Evolutionary conservation across 2,329 filamentous ascomycete genomes (phyloP).

Genomic region (Colletotrichum tofieldiae): DNA sequence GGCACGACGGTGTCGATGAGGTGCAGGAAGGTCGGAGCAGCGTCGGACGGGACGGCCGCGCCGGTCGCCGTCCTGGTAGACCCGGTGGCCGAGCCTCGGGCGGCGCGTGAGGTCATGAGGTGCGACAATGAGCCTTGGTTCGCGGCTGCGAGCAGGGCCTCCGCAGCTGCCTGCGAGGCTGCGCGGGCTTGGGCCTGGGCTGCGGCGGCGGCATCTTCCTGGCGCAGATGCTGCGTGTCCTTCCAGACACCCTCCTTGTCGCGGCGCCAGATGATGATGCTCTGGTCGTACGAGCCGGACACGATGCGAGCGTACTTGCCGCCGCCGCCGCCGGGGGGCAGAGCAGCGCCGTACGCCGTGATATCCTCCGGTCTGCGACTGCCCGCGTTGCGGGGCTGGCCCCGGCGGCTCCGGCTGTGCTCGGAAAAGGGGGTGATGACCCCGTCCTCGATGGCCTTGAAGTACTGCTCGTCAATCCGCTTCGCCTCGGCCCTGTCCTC

Average conservation of each 20-base stretch:
- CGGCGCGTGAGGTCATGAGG: slow-evolving; percentile 21
- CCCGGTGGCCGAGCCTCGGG: slow-evolving; percentile 41
- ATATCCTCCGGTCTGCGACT: slow-evolving; percentile 83
- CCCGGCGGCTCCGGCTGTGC: slow-evolving; percentile 51
- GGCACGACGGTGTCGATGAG: slow-evolving; percentile 70
- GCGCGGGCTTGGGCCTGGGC: slow-evolving; percentile 52
- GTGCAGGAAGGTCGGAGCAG: slow-evolving; percentile 61
- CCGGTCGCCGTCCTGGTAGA: slow-evolving; percentile 50
- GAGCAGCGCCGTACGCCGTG: slow-evolving; percentile 84
- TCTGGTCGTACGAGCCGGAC: slow-evolving; percentile 96
- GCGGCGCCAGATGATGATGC: slow-evolving; percentile 94
- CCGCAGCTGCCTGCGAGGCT: slow-evolving; percentile 12
- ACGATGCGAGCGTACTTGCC: slow-evolving; percentile 95
- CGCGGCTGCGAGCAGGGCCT: slow-evolving; percentile 1
- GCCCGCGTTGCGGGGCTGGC: slow-evolving; percentile 73
- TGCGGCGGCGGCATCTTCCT: slow-evolving; percentile 77
- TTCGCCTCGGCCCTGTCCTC: slow-evolving; percentile 82
- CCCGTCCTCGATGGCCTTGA: slow-evolving; percentile 70
- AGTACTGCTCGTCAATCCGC: slow-evolving; percentile 81
- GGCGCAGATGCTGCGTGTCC: slow-evolving; percentile 80
- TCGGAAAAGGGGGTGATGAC: slow-evolving; percentile 52
- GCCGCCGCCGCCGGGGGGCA: slow-evolving; percentile 92
- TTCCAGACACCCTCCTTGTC: slow-evolving; percentile 90
- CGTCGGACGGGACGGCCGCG: slow-evolving; percentile 49
- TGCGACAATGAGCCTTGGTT: neutral